Percentiles rank a stretch among this genome's conserved stretches.
phyloP scores from a whole-genome alignment of 805 yeast species.

The Saccharomycopsis sp. region DNA sequence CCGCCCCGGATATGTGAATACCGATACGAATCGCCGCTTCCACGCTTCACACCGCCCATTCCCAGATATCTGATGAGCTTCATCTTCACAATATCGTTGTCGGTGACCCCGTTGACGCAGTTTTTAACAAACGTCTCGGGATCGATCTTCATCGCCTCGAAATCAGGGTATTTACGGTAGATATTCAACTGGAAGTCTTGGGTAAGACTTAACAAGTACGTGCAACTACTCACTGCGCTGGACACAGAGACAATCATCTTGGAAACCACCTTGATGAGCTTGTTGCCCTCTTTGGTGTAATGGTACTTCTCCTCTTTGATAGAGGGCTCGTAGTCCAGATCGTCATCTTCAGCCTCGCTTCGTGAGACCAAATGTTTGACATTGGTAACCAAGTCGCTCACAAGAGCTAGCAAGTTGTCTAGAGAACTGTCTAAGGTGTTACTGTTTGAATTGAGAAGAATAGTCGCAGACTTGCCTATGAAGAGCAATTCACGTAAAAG shows the following conservation, averaged over 20 bases:
- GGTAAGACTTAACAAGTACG: slow-evolving; percentile 45
- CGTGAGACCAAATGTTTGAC: slow-evolving; percentile 57
- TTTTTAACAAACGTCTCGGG: slow-evolving; percentile 54
- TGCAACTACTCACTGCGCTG: slow-evolving; percentile 43
- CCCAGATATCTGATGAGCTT: slow-evolving; percentile 2
- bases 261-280: slow-evolving; percentile 52
- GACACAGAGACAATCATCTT: slow-evolving; percentile 52
- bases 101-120: slow-evolving; percentile 57
- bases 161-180: slow-evolving; percentile 63
- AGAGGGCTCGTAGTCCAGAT: slow-evolving; percentile 22
- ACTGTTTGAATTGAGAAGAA: slow-evolving; percentile 11
- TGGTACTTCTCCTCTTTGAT: slow-evolving; percentile 35
- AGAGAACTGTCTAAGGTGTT: slow-evolving; percentile 37
- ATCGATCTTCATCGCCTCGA: slow-evolving; percentile 46
- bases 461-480: slow-evolving; percentile 41
- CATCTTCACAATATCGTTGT: slow-evolving; percentile 23
- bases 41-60: slow-evolving; percentile 24
- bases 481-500: slow-evolving; percentile 56
- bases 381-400: slow-evolving; percentile 57
- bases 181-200: slow-evolving; percentile 59
- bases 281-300: slow-evolving; percentile 63
- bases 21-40: slow-evolving; percentile 12
- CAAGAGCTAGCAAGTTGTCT: slow-evolving; percentile 52
- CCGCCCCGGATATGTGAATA: slow-evolving; percentile 18
- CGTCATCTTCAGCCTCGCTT: slow-evolving; percentile 36